A percentile compares a stretch with the other conserved stretches of the same genome.
These are phyloP conservation scores for Nigrospora oryzae DNA, from an alignment of 2,329 filamentous ascomycete genomes.

Conservation along the genomic window DNA sequence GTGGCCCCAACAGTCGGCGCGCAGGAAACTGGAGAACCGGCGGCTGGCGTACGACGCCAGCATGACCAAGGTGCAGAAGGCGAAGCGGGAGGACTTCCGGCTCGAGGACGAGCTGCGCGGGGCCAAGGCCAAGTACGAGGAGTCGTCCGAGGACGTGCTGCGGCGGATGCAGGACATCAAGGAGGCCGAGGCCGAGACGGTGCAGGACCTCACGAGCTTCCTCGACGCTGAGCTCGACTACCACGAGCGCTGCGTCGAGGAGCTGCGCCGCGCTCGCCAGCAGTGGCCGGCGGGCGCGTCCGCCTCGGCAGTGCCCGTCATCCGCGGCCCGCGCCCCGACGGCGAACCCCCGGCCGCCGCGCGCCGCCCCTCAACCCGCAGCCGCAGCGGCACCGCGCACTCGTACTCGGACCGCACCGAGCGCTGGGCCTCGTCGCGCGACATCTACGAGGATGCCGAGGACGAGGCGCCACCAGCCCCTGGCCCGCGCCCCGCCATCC, in stretches of 20 bases:
- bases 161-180: constrained; percentile 95
- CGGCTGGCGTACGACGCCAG: constrained; percentile 87
- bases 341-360: constrained; percentile 4
- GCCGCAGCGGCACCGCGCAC: constrained; percentile 39
- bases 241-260: constrained; percentile 83
- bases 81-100: constrained; percentile 87
- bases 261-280: constrained; percentile 52
- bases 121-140: constrained; percentile 93
- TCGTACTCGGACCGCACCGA: constrained; percentile 31
- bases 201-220: constrained; percentile 71
- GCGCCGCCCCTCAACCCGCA: constrained; percentile 17
- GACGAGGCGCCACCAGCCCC: constrained; percentile 4
- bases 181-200: constrained; percentile 77
- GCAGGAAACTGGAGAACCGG: constrained; percentile 89
- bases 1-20: constrained; percentile 46
- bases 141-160: constrained; percentile 84
- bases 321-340: constrained; percentile 13
- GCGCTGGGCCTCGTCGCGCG: constrained; percentile 15
- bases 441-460: constrained; percentile 25
- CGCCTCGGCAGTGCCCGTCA: not conserved
- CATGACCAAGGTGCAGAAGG: constrained; percentile 83
- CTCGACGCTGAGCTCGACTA: constrained; percentile 85
- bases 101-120: constrained; percentile 86
- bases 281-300: constrained; percentile 27
- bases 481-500: constrained; percentile 20